Conservation (phyloP, 306 rosid species). For the Lithocarpus polystachyus region DNA sequence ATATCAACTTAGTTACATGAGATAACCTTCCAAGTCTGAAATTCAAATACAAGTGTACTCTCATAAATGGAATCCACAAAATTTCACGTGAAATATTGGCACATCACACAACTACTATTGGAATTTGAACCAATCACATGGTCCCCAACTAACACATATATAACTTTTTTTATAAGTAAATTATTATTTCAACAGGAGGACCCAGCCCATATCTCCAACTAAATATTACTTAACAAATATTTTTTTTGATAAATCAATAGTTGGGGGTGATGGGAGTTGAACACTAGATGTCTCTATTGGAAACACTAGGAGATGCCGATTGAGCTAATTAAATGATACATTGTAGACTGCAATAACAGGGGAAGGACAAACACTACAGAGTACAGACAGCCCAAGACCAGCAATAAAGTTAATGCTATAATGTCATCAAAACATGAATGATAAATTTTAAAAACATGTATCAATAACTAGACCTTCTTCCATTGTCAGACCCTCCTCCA, state of each 20-base stretch:
- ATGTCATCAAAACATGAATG: neutral
- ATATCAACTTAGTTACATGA: neutral
- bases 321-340: neutral
- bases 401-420: neutral
- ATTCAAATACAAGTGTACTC: neutral
- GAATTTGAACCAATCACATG: neutral
- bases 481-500: slow-evolving; percentile 59
- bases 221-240: neutral
- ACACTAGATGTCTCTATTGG: too few relatives aligned
- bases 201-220: too few relatives aligned
- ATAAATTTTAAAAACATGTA: neutral
- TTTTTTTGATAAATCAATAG: neutral
- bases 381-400: neutral
- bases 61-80: neutral
- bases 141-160: neutral
- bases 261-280: too few relatives aligned
- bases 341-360: neutral
- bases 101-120: neutral
- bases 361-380: neutral
- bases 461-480: slow-evolving; percentile 70
- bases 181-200: too few relatives aligned
- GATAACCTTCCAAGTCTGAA: neutral
- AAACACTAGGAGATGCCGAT: too few relatives aligned
- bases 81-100: neutral
- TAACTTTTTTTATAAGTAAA: too few relatives aligned